phyloP scores from a whole-genome alignment of 2,329 filamentous ascomycete species.

The Epicoccum nigrum region DNA sequence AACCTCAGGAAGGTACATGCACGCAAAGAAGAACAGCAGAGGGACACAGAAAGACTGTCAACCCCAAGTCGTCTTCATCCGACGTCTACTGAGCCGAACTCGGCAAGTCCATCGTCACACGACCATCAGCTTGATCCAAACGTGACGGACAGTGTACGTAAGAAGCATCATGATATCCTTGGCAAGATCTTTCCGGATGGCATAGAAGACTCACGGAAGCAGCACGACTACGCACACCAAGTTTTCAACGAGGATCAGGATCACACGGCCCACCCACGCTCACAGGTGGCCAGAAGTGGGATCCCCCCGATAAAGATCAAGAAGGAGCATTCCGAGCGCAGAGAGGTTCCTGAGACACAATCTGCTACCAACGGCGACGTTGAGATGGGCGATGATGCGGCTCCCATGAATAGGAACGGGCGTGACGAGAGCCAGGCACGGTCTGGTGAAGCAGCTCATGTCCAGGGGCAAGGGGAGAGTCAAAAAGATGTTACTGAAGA shows the following conservation, averaged over 20 bases:
- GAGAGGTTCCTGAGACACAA: conserved; percentile 19
- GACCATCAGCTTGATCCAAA: conserved; percentile 15
- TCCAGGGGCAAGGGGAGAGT: neutral
- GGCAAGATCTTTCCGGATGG: conserved; percentile 48
- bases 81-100: conserved; percentile 24
- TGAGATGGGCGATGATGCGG: conserved; percentile 29
- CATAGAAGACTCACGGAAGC: conserved; percentile 38
- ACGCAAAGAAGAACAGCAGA: conserved; percentile 51
- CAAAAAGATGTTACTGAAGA: neutral
- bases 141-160: conserved; percentile 28
- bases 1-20: conserved; percentile 59
- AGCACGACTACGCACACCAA: conserved; percentile 42
- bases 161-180: conserved; percentile 45
- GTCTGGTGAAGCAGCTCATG: neutral
- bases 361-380: conserved; percentile 23
- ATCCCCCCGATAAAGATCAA: conserved; percentile 28
- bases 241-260: conserved; percentile 39
- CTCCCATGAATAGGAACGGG: neutral
- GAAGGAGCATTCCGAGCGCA: conserved; percentile 27
- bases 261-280: conserved; percentile 32
- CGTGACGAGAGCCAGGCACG: neutral
- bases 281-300: conserved; percentile 14
- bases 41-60: conserved; percentile 27
- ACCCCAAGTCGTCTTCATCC: conserved; percentile 34
- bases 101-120: conserved; percentile 36